phyloP scores from a whole-genome alignment of 2,329 filamentous ascomycete species.

The Passalora sequoiae region DNA sequence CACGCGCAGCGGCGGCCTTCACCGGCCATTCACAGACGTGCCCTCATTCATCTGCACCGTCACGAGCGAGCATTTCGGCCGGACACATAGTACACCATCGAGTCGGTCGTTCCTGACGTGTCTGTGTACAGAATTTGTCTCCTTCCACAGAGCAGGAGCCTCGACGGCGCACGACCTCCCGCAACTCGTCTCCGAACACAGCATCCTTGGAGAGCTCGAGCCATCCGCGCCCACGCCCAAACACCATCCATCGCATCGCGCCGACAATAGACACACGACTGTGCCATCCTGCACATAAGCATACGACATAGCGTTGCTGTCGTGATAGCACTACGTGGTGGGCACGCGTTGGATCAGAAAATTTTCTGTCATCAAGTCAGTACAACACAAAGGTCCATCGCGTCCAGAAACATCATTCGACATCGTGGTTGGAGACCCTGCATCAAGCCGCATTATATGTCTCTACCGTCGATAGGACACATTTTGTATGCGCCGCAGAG shows the following conservation, averaged over 20 bases:
- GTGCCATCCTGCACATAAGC: background rate
- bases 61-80: background rate
- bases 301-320: slow-evolving; percentile 1
- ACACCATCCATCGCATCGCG: slow-evolving; percentile 8
- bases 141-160: slow-evolving; percentile 1
- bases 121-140: background rate
- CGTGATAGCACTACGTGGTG: slow-evolving; percentile 18
- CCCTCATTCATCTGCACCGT: slow-evolving; percentile 1
- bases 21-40: background rate
- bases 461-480: slow-evolving; percentile 31
- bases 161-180: slow-evolving; percentile 26
- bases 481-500: slow-evolving; percentile 27
- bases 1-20: slow-evolving; percentile 1
- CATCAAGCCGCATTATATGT: slow-evolving; percentile 28
- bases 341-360: slow-evolving; percentile 14
- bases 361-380: slow-evolving; percentile 26
- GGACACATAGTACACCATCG: background rate
- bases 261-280: slow-evolving; percentile 5
- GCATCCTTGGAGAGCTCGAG: slow-evolving; percentile 11
- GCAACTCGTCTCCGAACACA: slow-evolving; percentile 23
- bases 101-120: slow-evolving; percentile 7
- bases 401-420: background rate
- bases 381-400: slow-evolving; percentile 10
- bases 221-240: slow-evolving; percentile 16
- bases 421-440: too few species aligned